Conservation (phyloP, 192 early-diverging fungal species). For the Coemansia aciculifera region DNA sequence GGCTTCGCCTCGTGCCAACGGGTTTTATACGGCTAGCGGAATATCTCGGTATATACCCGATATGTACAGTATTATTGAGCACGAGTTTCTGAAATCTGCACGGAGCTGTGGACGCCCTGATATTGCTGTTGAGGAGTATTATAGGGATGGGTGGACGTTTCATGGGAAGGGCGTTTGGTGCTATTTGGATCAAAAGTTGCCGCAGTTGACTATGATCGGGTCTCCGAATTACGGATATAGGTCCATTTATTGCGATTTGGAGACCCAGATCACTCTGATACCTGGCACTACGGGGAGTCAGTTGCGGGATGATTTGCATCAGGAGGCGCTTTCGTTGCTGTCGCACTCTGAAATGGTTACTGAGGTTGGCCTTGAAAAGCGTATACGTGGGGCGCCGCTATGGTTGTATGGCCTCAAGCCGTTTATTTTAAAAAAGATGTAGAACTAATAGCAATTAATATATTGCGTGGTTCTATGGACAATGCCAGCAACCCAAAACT, state of each 20-base stretch:
- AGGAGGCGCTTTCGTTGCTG: constrained; percentile 35
- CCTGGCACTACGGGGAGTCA: constrained; percentile 61
- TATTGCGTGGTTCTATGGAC: neutral
- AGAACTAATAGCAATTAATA: neutral
- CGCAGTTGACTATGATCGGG: constrained; percentile 81
- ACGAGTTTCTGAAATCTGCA: constrained; percentile 64
- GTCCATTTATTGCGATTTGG: constrained; percentile 88
- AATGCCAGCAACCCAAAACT: neutral
- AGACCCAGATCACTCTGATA: constrained; percentile 79
- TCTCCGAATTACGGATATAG: constrained; percentile 93
- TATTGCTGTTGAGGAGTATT: constrained; percentile 78
- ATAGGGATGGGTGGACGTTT: constrained; percentile 84
- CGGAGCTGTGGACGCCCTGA: constrained; percentile 28
- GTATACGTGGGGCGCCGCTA: constrained; percentile 32
- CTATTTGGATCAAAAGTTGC: constrained; percentile 59
- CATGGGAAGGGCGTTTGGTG: constrained; percentile 95
- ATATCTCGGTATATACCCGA: constrained; percentile 85
- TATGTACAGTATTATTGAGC: constrained; percentile 87
- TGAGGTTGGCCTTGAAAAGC: constrained; percentile 22
- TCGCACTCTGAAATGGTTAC: constrained; percentile 37
- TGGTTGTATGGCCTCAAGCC: constrained; percentile 50
- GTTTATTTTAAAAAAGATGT: constrained; percentile 52
- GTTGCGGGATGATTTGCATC: constrained; percentile 60
- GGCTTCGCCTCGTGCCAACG: constrained; percentile 92
- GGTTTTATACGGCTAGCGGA: constrained; percentile 84